A percentile compares a stretch with the other conserved stretches of the same genome.
phyloP scores from a whole-genome alignment of 345 rosid genomes.

The Limnanthes douglasii region DNA sequence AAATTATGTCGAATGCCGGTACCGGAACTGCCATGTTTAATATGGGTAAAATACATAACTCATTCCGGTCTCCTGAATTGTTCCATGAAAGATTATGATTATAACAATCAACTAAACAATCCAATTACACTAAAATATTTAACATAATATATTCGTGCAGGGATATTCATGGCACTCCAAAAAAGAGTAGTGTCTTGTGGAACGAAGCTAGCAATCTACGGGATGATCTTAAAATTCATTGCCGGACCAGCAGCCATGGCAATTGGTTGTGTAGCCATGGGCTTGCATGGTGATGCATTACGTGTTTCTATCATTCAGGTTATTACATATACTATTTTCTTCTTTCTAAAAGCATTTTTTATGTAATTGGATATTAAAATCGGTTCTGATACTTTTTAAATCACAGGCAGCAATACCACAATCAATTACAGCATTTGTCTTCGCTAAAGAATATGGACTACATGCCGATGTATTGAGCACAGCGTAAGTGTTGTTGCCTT shows the following conservation, averaged over 20 bases:
- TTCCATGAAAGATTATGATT: too few relatives aligned
- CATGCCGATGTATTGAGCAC: constrained; percentile 78
- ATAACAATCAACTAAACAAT: too few relatives aligned
- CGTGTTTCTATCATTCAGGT: constrained; percentile 73
- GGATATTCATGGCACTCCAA: constrained; percentile 81
- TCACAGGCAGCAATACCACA: constrained; percentile 72
- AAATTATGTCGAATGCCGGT: constrained; percentile 81
- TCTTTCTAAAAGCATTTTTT: neutral
- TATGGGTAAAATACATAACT: constrained; percentile 88
- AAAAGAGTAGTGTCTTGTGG: constrained; percentile 69
- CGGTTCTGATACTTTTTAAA: neutral
- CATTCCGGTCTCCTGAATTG: too few relatives aligned
- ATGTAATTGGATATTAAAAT: neutral
- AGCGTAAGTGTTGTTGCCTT: constrained; percentile 46
- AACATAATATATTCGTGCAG: constrained; percentile 17
- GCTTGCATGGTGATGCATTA: constrained; percentile 53
- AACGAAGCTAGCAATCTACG: constrained; percentile 24
- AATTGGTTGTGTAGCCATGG: constrained; percentile 42
- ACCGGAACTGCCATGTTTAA: constrained; percentile 94
- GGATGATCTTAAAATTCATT: constrained; percentile 48
- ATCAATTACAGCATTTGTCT: constrained; percentile 59
- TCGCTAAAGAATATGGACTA: constrained; percentile 59
- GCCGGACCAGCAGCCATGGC: constrained; percentile 79
- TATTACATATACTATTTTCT: neutral
- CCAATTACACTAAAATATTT: neutral